Conservation (phyloP, 768 basidiomycete genomes). For the Mrakia gelida region DNA sequence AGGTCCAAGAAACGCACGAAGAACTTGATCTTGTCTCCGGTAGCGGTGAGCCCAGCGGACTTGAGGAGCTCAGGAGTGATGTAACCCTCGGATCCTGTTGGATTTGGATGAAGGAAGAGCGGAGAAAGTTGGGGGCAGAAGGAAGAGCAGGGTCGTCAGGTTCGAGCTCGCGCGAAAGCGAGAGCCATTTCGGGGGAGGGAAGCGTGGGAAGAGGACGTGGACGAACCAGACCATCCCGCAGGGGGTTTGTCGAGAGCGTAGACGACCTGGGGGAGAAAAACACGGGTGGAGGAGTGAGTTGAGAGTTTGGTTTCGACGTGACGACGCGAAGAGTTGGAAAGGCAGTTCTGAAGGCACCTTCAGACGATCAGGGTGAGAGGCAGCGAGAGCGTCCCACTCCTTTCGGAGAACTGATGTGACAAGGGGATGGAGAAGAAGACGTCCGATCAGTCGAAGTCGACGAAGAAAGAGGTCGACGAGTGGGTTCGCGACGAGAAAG, state of each 20-base stretch:
- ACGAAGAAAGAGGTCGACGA: not conserved
- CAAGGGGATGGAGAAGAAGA: not conserved
- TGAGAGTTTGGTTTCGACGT: too few species aligned
- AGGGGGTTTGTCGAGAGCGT: conserved; percentile 74
- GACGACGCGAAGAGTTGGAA: not conserved
- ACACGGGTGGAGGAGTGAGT: not conserved
- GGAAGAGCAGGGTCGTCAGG: not conserved
- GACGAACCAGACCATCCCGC: conserved; percentile 47
- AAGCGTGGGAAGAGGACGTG: not conserved
- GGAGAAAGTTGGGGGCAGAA: too few species aligned
- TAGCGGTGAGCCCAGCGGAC: conserved; percentile 48
- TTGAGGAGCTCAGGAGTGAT: conserved; percentile 68
- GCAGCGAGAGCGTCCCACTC: conserved; percentile 48
- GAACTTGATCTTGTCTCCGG: conserved; percentile 29
- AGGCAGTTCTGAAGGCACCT: not conserved
- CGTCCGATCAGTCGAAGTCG: not conserved
- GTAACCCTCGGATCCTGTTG: conserved; percentile 68
- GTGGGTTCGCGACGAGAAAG: not conserved
- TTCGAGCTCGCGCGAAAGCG: not conserved
- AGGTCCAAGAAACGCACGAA: conserved; percentile 24
- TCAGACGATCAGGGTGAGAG: conserved; percentile 53
- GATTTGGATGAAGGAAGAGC: conserved; percentile 30
- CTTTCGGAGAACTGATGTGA: conserved; percentile 40
- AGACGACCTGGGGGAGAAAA: conserved; percentile 58
- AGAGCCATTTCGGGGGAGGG: too few species aligned